Evolutionary conservation across 2,329 filamentous ascomycete species (phyloP), one percentile per base, ranked within the genome.

Genomic region (Bipolaris cookei): DNA sequence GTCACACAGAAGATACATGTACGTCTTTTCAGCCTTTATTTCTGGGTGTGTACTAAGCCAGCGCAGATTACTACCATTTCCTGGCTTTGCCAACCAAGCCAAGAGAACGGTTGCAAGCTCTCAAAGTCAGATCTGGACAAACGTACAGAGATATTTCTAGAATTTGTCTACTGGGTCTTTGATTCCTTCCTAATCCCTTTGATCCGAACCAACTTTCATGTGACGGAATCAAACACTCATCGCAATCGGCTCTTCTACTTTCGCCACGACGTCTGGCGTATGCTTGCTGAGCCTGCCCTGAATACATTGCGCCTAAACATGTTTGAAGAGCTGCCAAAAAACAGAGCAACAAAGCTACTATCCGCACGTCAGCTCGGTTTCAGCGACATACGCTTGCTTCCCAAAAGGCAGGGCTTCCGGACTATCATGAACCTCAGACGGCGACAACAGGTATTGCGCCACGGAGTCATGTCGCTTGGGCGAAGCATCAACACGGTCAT

Each of bases 81-180:
- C 10, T 99, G 95, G 95, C 85, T 97, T 49, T 80, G 81, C 18
- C 83, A 86, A 32, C 83, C 84, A 1, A 76, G 76, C 11, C 71
- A 82, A 1, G 66, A 73, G 13, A 47, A 61, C 18, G 75, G 72
- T 2, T 69, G 74, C 8, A 93, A 88, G 52, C 80, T 90, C 47
- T 90, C 90, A 58, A 80, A 82, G 57, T 88, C 89, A 0, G 94
- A 98, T 70, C 80, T 85, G 28, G 78, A 79, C 6, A 98, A 97
- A 75, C 88, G 93, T 10, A 81, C 79, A 23, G 90, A 97, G 69
- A 82, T 98, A 0, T 85, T 97, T 46, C 78, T 87, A 51, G 95
- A 99, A 73, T 88, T 98, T 56, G 69, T 98, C 6, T 98, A 97
- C 78, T 99, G 93, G 73, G 64, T 96, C 3, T 95, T 99, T 68